A percentile compares a stretch with the other conserved stretches of the same genome.
Conservation (phyloP, 495 filamentous ascomycete species). For the Stereocaulon alpinum region DNA sequence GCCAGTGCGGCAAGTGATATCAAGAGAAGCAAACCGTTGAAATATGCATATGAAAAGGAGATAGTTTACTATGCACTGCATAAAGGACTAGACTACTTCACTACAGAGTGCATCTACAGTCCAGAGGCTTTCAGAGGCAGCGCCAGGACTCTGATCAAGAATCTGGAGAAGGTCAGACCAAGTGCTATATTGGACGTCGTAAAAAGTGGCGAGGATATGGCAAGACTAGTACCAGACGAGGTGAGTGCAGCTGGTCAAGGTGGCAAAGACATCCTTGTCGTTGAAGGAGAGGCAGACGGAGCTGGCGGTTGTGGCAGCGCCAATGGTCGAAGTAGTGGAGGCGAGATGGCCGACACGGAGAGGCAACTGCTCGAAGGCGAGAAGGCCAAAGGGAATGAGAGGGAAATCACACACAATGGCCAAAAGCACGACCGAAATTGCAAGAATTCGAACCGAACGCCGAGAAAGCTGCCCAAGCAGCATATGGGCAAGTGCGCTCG, state of each 20-base stretch:
- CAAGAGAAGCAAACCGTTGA: constrained; percentile 88
- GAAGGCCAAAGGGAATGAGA: constrained; percentile 52
- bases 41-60: constrained; percentile 98
- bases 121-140: constrained; percentile 96
- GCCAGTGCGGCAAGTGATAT: constrained; percentile 63
- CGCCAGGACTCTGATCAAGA: constrained; percentile 86
- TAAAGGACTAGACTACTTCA: constrained; percentile 94
- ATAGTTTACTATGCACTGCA: constrained; percentile 96
- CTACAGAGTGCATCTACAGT: constrained; percentile 95
- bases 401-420: constrained; percentile 47
- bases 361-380: constrained; percentile 62
- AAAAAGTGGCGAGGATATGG: constrained; percentile 92
- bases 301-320: constrained; percentile 65
- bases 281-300: constrained; percentile 45
- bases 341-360: constrained; percentile 93
- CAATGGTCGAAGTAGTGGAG: constrained; percentile 58
- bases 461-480: constrained; percentile 47
- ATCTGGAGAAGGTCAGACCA: constrained; percentile 81
- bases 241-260: constrained; percentile 28
- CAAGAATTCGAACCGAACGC: constrained; percentile 21
- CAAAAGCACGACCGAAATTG: constrained; percentile 25
- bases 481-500: constrained; percentile 73
- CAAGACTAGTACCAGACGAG: constrained; percentile 63
- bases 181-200: constrained; percentile 94
- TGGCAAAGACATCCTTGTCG: constrained; percentile 17